Percentiles rank a stretch among this genome's conserved stretches.
Evolutionary conservation across 495 filamentous ascomycete genomes (phyloP).

Genomic region (Thermochaetoides thermophila): DNA sequence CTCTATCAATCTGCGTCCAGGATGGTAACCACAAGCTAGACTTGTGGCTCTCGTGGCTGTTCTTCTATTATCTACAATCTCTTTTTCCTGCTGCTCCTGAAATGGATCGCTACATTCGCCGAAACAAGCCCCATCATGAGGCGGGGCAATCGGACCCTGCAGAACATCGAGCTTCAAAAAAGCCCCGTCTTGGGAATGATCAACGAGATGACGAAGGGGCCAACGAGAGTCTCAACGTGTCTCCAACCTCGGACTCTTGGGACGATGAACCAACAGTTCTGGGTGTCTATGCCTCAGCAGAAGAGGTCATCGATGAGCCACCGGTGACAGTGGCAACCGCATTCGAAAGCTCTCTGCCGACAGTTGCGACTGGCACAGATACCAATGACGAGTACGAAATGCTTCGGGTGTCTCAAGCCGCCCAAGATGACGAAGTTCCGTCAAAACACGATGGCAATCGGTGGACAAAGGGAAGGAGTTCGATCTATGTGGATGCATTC

Average conservation of each 20-base stretch:
- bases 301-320: too few relatives aligned
- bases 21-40: too few relatives aligned
- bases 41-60: too few relatives aligned
- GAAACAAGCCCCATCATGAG: conserved; percentile 5
- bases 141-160: background rate
- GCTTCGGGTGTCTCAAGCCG: conserved; percentile 28
- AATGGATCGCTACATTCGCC: conserved; percentile 21
- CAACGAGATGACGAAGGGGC: conserved; percentile 13
- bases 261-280: too few relatives aligned
- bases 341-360: conserved; percentile 61
- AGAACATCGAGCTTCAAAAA: conserved; percentile 21
- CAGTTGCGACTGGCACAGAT: conserved; percentile 47
- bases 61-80: too few relatives aligned
- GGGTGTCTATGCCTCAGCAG: conserved; percentile 2
- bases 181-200: conserved; percentile 16
- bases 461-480: conserved; percentile 46
- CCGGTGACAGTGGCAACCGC: too few relatives aligned
- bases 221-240: too few relatives aligned
- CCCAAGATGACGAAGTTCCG: background rate
- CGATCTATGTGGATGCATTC: conserved; percentile 96
- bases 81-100: background rate
- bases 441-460: conserved; percentile 21
- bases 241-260: too few relatives aligned
- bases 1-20: background rate
- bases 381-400: conserved; percentile 73